Conservation (phyloP, 73 alveolate genomes). For the Paramecium biaurelia region DNA sequence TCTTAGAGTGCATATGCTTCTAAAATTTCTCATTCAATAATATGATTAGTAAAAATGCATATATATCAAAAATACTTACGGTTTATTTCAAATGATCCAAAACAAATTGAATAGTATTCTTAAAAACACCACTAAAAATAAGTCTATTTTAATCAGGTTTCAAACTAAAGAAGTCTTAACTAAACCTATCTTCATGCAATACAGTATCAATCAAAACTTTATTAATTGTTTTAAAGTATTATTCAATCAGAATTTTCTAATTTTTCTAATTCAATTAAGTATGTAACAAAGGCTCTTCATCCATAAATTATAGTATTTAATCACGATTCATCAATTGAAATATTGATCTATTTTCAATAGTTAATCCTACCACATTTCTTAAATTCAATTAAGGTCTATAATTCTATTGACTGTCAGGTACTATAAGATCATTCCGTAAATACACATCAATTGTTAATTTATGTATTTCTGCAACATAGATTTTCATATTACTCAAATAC, state of each 20-base stretch:
- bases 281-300: slow-evolving; percentile 41
- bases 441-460: slow-evolving; percentile 53
- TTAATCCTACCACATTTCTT: slow-evolving; percentile 45
- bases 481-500: slow-evolving; percentile 2
- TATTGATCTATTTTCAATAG: slow-evolving; percentile 50
- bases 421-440: slow-evolving; percentile 40
- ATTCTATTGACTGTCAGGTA: slow-evolving; percentile 42
- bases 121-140: slow-evolving; percentile 56
- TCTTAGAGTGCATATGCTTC: not conserved
- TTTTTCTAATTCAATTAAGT: slow-evolving; percentile 4
- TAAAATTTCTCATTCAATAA: slow-evolving; percentile 46
- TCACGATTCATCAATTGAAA: slow-evolving; percentile 62
- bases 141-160: slow-evolving; percentile 48
- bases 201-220: slow-evolving; percentile 38
- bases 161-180: slow-evolving; percentile 52
- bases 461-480: slow-evolving; percentile 50
- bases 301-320: slow-evolving; percentile 36
- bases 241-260: slow-evolving; percentile 38
- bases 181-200: slow-evolving; percentile 47
- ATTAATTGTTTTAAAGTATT: slow-evolving; percentile 43
- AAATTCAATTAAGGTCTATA: slow-evolving; percentile 22
- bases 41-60: slow-evolving; percentile 46
- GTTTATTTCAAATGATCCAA: slow-evolving; percentile 42
- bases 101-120: slow-evolving; percentile 41
- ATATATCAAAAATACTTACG: slow-evolving; percentile 1